Conservation (phyloP, 805 yeast genomes). For the Wickerhamiella hasegawae region DNA sequence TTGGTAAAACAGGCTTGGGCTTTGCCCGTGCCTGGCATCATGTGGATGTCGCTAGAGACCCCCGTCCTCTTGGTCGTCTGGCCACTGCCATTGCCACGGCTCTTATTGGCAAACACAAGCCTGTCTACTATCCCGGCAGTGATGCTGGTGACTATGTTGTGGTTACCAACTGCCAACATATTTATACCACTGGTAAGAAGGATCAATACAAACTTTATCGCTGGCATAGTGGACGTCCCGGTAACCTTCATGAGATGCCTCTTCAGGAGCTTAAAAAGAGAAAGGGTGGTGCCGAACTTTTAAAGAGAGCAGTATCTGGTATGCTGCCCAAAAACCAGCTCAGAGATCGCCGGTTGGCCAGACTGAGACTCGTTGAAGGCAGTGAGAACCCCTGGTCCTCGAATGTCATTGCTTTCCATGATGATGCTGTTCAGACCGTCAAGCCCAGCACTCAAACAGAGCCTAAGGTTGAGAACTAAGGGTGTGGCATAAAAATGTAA, state of each 20-base stretch:
- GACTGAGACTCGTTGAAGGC: constrained; percentile 80
- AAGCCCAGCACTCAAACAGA: too few species aligned
- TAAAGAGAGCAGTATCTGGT: constrained; percentile 78
- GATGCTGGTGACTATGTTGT: constrained; percentile 97
- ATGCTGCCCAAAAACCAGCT: constrained; percentile 90
- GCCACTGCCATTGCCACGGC: constrained; percentile 81
- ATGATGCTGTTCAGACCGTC: constrained; percentile 38
- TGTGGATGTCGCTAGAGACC: constrained; percentile 73
- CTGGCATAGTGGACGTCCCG: constrained; percentile 83
- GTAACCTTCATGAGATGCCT: constrained; percentile 66
- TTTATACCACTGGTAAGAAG: constrained; percentile 78
- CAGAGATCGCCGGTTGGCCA: constrained; percentile 60
- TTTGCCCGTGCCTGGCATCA: constrained; percentile 91
- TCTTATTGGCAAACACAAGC: constrained; percentile 95
- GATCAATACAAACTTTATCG: constrained; percentile 67
- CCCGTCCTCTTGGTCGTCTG: constrained; percentile 77
- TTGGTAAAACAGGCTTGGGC: constrained; percentile 47
- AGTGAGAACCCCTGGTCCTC: constrained; percentile 73
- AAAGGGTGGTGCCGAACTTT: constrained; percentile 76
- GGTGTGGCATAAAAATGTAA: too few species aligned
- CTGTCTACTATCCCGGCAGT: constrained; percentile 52
- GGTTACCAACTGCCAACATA: constrained; percentile 74
- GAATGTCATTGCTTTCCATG: constrained; percentile 74
- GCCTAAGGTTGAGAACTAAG: too few species aligned
- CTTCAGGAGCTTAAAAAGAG: constrained; percentile 62